phyloP scores from a whole-genome alignment of 257 asterid genomes.

The Ajuga chamaepitys region DNA sequence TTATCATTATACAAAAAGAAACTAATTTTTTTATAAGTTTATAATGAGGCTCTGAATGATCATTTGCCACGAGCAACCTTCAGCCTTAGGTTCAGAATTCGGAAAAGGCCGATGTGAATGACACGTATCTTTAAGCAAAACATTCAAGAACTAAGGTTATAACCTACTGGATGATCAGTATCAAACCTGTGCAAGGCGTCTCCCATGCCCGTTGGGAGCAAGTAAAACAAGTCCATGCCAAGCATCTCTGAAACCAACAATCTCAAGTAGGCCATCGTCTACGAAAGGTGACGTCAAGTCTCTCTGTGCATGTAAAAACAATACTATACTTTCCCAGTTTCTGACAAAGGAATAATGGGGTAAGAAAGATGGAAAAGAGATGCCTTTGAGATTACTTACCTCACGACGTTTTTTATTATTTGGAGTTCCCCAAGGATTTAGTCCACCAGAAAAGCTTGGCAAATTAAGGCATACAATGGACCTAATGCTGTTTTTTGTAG shows the following conservation, averaged over 20 bases:
- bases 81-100: background rate
- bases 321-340: background rate
- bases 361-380: background rate
- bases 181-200: slow-evolving; percentile 86
- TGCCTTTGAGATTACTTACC: slow-evolving; percentile 31
- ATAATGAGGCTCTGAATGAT: too few relatives aligned
- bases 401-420: slow-evolving; percentile 35
- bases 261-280: slow-evolving; percentile 79
- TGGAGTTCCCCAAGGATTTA: slow-evolving; percentile 98
- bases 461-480: slow-evolving; percentile 84
- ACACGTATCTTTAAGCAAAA: background rate
- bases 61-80: too few relatives aligned
- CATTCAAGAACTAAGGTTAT: background rate
- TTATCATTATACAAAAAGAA: too few relatives aligned
- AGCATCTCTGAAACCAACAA: slow-evolving; percentile 91
- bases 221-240: slow-evolving; percentile 87
- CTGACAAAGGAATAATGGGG: background rate
- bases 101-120: background rate
- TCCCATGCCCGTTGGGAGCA: slow-evolving; percentile 90
- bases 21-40: too few relatives aligned
- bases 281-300: slow-evolving; percentile 76
- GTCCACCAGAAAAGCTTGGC: slow-evolving; percentile 98
- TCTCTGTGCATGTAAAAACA: slow-evolving; percentile 38
- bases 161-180: background rate
- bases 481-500: slow-evolving; percentile 54